Conservation (phyloP, 441 rosid genomes). For the Cnidoscolus chayamansa region DNA sequence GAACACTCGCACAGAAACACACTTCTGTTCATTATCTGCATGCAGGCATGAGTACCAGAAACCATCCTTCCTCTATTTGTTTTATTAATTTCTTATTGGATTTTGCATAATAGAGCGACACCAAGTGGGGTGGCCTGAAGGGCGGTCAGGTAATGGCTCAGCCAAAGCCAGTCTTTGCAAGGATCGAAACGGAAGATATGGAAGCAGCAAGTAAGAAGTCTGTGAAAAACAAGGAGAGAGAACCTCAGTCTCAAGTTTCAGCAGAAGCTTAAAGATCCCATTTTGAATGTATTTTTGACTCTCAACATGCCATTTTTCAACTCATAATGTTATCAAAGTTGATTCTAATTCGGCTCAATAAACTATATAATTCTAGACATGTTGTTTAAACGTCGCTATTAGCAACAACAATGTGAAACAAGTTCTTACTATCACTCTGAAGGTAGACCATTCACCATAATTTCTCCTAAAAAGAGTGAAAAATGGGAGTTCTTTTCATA, state of each 20-base stretch:
- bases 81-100: neutral
- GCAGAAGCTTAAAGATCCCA: constrained; percentile 46
- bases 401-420: no score
- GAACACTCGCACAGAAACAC: neutral
- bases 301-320: neutral
- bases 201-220: constrained; percentile 36
- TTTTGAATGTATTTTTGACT: neutral
- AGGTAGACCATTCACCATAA: no score
- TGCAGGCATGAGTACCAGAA: neutral
- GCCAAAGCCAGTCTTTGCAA: constrained; percentile 71
- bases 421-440: no score
- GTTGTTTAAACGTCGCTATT: no score
- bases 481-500: no score
- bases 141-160: constrained; percentile 81
- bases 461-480: no score
- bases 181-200: constrained; percentile 50
- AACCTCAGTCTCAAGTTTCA: constrained; percentile 39
- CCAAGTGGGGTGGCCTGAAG: constrained; percentile 90
- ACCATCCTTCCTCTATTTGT: neutral
- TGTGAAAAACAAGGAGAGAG: constrained; percentile 41
- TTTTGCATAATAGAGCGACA: constrained; percentile 45
- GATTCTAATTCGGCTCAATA: neutral
- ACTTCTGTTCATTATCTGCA: neutral
- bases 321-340: neutral
- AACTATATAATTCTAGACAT: neutral